Percentiles rank a stretch among this genome's conserved stretches.
These are phyloP conservation scores for Metarhizium brunneum DNA, from an alignment of 2,329 filamentous ascomycete genomes.

Conservation along the genomic window DNA sequence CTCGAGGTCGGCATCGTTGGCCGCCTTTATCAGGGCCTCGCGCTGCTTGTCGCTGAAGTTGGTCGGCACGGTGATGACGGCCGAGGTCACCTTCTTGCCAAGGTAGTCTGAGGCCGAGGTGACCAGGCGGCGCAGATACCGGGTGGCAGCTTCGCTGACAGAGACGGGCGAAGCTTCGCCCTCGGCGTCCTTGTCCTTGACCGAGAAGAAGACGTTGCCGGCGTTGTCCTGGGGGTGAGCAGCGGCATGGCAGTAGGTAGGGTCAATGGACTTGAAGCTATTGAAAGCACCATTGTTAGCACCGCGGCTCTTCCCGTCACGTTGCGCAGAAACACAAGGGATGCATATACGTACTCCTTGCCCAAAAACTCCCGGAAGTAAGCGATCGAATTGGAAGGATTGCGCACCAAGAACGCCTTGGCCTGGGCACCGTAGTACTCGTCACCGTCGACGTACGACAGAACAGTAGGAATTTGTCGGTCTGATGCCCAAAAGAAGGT, in stretches of 20 bases:
- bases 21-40: conserved; percentile 66
- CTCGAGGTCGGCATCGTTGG: conserved; percentile 73
- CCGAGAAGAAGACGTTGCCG: conserved; percentile 67
- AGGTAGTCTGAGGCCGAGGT: conserved; percentile 83
- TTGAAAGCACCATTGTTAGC: neutral
- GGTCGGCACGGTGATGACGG: conserved; percentile 87
- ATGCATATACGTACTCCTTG: conserved; percentile 59
- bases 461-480: conserved; percentile 88
- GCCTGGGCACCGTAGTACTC: conserved; percentile 96
- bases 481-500: conserved; percentile 40
- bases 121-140: conserved; percentile 75
- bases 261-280: conserved; percentile 90
- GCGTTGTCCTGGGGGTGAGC: conserved; percentile 75
- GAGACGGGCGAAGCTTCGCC: conserved; percentile 57
- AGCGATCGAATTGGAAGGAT: conserved; percentile 84
- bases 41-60: conserved; percentile 87
- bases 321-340: neutral
- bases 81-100: conserved; percentile 88
- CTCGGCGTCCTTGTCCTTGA: conserved; percentile 64
- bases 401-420: conserved; percentile 87
- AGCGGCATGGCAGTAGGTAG: conserved; percentile 86
- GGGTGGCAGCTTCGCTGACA: conserved; percentile 72
- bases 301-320: neutral
- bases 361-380: conserved; percentile 96
- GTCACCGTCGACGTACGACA: conserved; percentile 92